Percentiles rank a stretch among this genome's conserved stretches.
phyloP scores from a whole-genome alignment of 305 asterid genomes.

The Ilex paraguariensis region DNA sequence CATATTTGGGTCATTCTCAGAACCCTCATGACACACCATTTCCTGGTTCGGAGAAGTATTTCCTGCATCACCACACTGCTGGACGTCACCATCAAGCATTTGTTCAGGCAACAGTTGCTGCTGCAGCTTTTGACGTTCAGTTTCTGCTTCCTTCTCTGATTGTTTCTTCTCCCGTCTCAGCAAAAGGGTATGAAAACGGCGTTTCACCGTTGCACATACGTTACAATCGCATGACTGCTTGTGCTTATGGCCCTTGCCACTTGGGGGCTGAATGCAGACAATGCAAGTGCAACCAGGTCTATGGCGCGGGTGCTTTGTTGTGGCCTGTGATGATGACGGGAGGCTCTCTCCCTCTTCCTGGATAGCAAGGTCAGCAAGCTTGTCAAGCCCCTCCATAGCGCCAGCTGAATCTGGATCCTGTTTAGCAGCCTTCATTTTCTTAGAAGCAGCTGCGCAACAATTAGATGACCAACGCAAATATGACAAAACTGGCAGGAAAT shows the following conservation, averaged over 20 bases:
- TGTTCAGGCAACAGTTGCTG: conserved; percentile 24
- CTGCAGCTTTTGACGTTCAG: conserved; percentile 27
- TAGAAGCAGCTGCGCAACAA: conserved; percentile 41
- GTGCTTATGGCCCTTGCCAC: conserved; percentile 68
- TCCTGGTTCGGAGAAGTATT: conserved; percentile 31
- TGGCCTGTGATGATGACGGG: conserved; percentile 40
- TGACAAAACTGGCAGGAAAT: background rate
- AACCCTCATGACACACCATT: conserved; percentile 26
- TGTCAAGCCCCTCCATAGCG: conserved; percentile 62
- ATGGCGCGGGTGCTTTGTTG: conserved; percentile 75
- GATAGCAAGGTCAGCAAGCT: conserved; percentile 63
- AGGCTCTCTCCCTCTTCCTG: conserved; percentile 44
- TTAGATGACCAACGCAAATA: background rate
- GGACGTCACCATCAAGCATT: conserved; percentile 7
- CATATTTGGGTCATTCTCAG: conserved; percentile 22
- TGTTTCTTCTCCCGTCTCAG: conserved; percentile 53
- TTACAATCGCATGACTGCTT: conserved; percentile 59
- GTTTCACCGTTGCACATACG: conserved; percentile 56
- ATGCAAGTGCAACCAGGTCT: conserved; percentile 72
- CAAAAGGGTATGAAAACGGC: conserved; percentile 54
- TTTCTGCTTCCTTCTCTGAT: conserved; percentile 44
- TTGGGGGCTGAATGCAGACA: conserved; percentile 86
- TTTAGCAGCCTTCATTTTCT: conserved; percentile 34
- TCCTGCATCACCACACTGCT: conserved; percentile 8
- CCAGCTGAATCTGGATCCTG: conserved; percentile 32